Evolutionary conservation across 2,329 filamentous ascomycete species (phyloP), one percentile per base, ranked within the genome.

Genomic region (Madurella mycetomatis): DNA sequence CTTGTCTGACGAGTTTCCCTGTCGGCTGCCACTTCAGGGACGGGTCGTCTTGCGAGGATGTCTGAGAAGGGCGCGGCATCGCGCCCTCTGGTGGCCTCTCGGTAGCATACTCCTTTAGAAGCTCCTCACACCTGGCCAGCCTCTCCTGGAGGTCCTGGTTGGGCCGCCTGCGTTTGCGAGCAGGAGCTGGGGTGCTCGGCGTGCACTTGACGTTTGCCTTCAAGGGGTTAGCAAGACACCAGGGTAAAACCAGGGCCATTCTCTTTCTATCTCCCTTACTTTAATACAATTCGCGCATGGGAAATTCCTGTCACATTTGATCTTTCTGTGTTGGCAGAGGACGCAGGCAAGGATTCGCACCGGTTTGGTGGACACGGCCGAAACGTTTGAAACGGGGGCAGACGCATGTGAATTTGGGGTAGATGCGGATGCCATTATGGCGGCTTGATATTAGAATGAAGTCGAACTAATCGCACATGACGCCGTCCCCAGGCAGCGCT

Each of bases 61-160:
- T 43, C 34, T 57, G 56, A 8, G 58, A 46, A 5, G 48, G n/a
- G 39, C 48, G 46, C 8, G 49, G 48, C 15, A 52, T 41, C 17
- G 44, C 16, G 46, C 46, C 39, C 15, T 62, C 60, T 37, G 34
- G 34, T 2, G 54, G 55, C 45, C 60, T 62, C 41, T 59, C 58
- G 25, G 70, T 71, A 12, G 79, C 79, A 67, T 84, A 83, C 55
- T 80, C 77, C 59, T 81, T 82, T 18, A 83, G 67, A 40, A 84
- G 68, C 59, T 81, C 78, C 61, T 84, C 81, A 59, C 81, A 83
- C 52, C 80, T 73, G 4, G 80, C 79, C 37, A 84, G 71, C 40
- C 81, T 75, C 66, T 84, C 81, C 62, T 84, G 81, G 12, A 84
- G 73, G 61, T 84, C 81, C 62, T 84, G 81, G 50, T 84, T 83